Evolutionary conservation across 176 grass and related monocot genomes (phyloP).

Genomic region (Secale cereale): DNA sequence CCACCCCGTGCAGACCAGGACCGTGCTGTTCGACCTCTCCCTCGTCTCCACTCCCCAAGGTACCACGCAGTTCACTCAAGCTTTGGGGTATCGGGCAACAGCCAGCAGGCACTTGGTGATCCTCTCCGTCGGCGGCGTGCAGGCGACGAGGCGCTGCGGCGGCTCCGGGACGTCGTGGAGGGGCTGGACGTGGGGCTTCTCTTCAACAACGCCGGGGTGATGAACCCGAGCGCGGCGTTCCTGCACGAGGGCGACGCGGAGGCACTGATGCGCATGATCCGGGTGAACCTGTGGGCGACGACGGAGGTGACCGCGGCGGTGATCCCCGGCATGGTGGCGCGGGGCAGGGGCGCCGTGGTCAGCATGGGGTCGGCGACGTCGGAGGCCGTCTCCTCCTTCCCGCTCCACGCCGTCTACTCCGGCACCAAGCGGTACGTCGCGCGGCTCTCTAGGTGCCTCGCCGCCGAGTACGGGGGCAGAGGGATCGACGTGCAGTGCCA

Average conservation of each 20-base stretch:
- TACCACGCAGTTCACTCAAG: not conserved
- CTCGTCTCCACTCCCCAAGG: not conserved
- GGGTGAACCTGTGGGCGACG: slow-evolving; percentile 35
- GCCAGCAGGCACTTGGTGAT: not conserved
- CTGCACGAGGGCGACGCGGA: slow-evolving; percentile 37
- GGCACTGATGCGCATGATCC: not conserved
- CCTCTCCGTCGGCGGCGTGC: not conserved
- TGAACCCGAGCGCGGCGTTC: slow-evolving; percentile 20
- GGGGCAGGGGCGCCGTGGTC: slow-evolving; percentile 33
- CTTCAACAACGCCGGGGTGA: slow-evolving; percentile 47
- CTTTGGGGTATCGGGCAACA: not conserved
- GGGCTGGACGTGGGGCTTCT: slow-evolving; percentile 43
- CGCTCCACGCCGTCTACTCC: slow-evolving; percentile 39
- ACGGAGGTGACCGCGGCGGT: slow-evolving; percentile 34
- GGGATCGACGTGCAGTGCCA: slow-evolving; percentile 51
- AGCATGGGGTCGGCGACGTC: slow-evolving; percentile 38
- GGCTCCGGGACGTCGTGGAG: not conserved
- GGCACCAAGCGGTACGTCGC: slow-evolving; percentile 29
- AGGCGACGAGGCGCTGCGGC: not conserved
- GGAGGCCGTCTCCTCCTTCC: slow-evolving; percentile 21
- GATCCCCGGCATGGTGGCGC: slow-evolving; percentile 33
- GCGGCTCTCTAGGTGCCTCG: slow-evolving; percentile 30
- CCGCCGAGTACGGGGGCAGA: slow-evolving; percentile 37
- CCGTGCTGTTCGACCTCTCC: slow-evolving; percentile 40
- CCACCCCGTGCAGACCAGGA: not conserved